Evolutionary conservation across 2,329 filamentous ascomycete species (phyloP), one percentile per base, ranked within the genome.

Genomic region (Aphanoascus verrucosus): DNA sequence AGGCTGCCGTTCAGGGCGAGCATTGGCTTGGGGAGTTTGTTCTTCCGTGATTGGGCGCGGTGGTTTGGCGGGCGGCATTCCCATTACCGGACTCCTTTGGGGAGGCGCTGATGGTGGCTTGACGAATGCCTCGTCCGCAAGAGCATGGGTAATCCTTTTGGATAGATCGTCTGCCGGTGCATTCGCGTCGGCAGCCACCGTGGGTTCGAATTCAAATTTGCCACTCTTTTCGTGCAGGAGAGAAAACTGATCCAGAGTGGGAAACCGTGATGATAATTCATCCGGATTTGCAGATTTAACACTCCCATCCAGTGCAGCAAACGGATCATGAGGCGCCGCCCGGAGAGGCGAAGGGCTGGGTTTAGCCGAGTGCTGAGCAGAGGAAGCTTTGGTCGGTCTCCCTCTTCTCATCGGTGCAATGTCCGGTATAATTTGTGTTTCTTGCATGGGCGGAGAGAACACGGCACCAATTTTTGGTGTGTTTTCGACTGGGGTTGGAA

Each of bases 351-450:
- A 88, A 6, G 82, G 78, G 61, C 73, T 84, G 51, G 78, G 79
- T 63, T 81, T 83, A 38, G 73, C 67, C 61, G 69, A 72, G 67
- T 66, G 70, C 58, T 69, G 61, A 62, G 73, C 67, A 55, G 76
- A 74, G 15, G 72, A 62, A 56, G 73, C 61, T 62, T 75, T 77
- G 3, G 77, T 75, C 4, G 89, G 86, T 57, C 88, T 78, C 3
- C 93, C 93, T 71, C 93, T 80, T 56, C 93, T 81, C 93, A 97
- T 97, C 0, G 91, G 93, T 37, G 86, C 83, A 57, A 98, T 88
- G 20, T 96, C 88, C 7, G 93, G 93, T 52, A 97, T 83, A 7
- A 78, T 74, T 60, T 85, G 81, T 52, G 85, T 80, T 60, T 85
- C 79, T 53, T 85, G 81, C 23, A 81, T 73, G 1, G 85, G 82